Evolutionary conservation across 352 stramenopile genomes (phyloP), one percentile per base, ranked within the genome.

Genomic region (Globisporangium takayamanum): DNA sequence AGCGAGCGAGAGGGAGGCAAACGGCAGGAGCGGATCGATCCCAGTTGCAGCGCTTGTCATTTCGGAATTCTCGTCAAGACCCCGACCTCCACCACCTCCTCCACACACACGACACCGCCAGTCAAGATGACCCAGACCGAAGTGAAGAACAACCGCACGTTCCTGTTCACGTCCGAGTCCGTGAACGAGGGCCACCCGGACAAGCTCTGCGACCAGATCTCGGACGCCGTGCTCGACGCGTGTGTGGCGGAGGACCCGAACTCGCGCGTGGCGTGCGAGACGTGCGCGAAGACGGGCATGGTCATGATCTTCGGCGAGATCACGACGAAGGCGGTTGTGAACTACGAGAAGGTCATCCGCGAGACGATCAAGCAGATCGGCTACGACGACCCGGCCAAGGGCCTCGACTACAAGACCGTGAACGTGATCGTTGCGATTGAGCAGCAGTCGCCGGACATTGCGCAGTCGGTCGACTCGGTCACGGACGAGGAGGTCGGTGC

Each of bases 281-380:
- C 97, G 36, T 98, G 95, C 79, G 97, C 92, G 67, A 99, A 99
- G 88, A 99, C 97, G 3, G 96, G 96, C 70, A 99, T 99, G 89
- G 96, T 99, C 63, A 99, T 99, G 96, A 98, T 99, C 70, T 99
- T 99, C 70, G 97, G 97, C 60, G 97, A 99, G 87, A 99, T 99
- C 76, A 99, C 95, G 63, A 99, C 97, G 56, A 97, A 96, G 68
- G 96, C 97, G 55, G 98, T 96, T 47, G 96, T 99, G 48, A 99
- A 99, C 80, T 99, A 99, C 84, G 97, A 99, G 78, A 96, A 98
- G 78, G 88, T 98, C 48, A 98, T 99, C 65, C 97, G 97, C 56
- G 96, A 99, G 69, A 97, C 96, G 10, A 96, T 99, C 74, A 98
- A 98, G 77, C 91, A 98, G 70, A 99, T 99, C 58, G 97, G 97